Evolutionary conservation across 176 grass and related monocot species (phyloP).

Genomic region (Tuctoria greenei): DNA sequence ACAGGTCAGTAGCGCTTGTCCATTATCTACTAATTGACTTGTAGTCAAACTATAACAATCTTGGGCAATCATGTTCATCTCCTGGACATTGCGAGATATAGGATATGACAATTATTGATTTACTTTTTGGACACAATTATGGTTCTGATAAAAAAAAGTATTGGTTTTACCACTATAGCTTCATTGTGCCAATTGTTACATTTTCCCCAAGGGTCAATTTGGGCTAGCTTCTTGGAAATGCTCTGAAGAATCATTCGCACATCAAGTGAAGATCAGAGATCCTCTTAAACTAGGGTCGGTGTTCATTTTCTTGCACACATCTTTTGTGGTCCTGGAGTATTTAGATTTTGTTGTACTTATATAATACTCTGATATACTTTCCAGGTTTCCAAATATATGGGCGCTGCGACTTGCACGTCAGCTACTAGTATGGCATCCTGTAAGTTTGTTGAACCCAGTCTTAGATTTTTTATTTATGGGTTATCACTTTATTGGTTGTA

Average conservation of each 20-base stretch:
- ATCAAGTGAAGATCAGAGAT: slow-evolving; percentile 93
- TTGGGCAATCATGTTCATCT: slow-evolving; percentile 8
- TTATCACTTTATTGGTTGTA: background rate
- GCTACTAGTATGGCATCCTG: slow-evolving; percentile 89
- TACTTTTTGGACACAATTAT: background rate
- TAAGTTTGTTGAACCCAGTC: slow-evolving; percentile 50
- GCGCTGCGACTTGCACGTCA: slow-evolving; percentile 82
- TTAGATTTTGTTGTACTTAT: slow-evolving; percentile 20
- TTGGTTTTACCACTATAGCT: background rate
- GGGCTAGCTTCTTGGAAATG: slow-evolving; percentile 94
- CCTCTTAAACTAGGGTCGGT: slow-evolving; percentile 84
- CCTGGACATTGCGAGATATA: slow-evolving; percentile 10
- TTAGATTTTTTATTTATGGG: background rate
- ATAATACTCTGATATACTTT: slow-evolving; percentile 26
- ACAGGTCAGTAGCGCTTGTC: slow-evolving; percentile 49
- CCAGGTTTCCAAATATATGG: slow-evolving; percentile 85
- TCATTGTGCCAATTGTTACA: slow-evolving; percentile 7
- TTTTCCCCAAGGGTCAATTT: slow-evolving; percentile 43
- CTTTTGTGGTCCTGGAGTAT: slow-evolving; percentile 5
- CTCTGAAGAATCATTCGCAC: slow-evolving; percentile 91
- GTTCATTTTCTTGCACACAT: slow-evolving; percentile 27
- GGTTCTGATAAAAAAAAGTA: background rate
- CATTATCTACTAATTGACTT: slow-evolving; percentile 25
- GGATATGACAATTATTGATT: background rate
- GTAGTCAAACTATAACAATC: slow-evolving; percentile 2